phyloP scores from a whole-genome alignment of 2,329 filamentous ascomycete species.

The Cytospora mali region DNA sequence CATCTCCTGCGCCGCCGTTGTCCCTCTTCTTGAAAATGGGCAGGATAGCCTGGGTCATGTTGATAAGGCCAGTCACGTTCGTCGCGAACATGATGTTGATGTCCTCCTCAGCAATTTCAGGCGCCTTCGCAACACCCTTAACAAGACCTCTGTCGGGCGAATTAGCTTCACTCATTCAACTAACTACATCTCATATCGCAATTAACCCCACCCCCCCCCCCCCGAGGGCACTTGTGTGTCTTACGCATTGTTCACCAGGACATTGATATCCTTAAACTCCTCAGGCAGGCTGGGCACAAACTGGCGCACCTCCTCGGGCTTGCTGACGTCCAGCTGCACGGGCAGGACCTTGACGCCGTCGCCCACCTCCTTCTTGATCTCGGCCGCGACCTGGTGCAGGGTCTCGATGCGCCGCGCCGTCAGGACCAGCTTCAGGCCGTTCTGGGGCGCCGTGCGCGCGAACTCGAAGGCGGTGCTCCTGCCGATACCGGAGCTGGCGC shows the following conservation, averaged over 20 bases:
- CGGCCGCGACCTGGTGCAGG: conserved; percentile 72
- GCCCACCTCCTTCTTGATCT: conserved; percentile 77
- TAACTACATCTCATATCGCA: too few species aligned
- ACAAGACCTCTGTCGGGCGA: conserved; percentile 70
- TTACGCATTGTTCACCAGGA: conserved; percentile 95
- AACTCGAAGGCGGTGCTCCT: conserved; percentile 85
- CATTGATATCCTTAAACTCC: conserved; percentile 82
- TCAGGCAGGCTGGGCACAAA: conserved; percentile 76
- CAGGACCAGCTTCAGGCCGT: conserved; percentile 79
- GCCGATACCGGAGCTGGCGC: conserved; percentile 92
- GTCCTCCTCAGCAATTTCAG: conserved; percentile 79
- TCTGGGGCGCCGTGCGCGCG: conserved; percentile 77
- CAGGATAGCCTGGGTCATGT: conserved; percentile 91
- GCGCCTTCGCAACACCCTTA: conserved; percentile 83
- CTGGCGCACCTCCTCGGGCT: conserved; percentile 68
- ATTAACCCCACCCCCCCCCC: too few species aligned
- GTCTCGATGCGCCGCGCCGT: conserved; percentile 85
- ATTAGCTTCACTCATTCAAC: background rate
- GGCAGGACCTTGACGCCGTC: conserved; percentile 80
- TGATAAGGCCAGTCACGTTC: conserved; percentile 89
- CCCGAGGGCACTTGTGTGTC: conserved; percentile 38
- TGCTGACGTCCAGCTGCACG: conserved; percentile 85
- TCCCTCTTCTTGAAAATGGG: conserved; percentile 77
- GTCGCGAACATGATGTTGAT: conserved; percentile 87
- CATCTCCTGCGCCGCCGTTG: conserved; percentile 81